Evolutionary conservation across 2,329 filamentous ascomycete genomes (phyloP), one percentile per base, ranked within the genome.

Genomic region (Apiospora koreana): DNA sequence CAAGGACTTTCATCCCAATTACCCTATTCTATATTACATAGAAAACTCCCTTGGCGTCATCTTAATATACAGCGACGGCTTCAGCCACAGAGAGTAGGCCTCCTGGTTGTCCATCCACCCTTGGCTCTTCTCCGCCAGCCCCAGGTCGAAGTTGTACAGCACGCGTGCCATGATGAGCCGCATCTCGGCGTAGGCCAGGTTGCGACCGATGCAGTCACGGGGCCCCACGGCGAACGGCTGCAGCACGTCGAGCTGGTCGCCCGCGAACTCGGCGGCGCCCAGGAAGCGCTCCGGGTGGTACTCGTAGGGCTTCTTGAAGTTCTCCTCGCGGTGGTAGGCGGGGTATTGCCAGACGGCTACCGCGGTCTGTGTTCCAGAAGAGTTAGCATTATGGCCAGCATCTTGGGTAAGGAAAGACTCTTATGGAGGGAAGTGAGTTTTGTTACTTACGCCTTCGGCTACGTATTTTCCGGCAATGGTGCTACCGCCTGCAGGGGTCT

Each of bases 331-430:
- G 72, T 82, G 82, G 73, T 67, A 68, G 21, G 83, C 78, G 1
- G 84, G 79, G 74, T 80, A 85, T 43, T 87, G 84, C 58, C 81
- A 80, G 1, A 86, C 78, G 0, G 80, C 79, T 0, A 87, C 79
- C 2, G 76, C 73, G 1, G 82, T 85, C 83, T 68, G 16, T 8
- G n/a, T 43, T 77, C 72, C 0, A 35, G 16, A 7, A 77, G 73
- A 2, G 70, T 71, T 9, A 83, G 72, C 28, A 12, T 12, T 25
- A n/a, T 6, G 10, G 2, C 25, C 21, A 28, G 4, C 4, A 6
- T 12, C 2, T 1, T n/a, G 9, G 28, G 16, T 1, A 12, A 35
- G 7, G 28, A 21, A 12, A 8, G 12, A 18, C 1, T 16, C 6
- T 1, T 5, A 28, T 16, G 28, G 50, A n/a, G 48, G 41, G 8